phyloP scores from a whole-genome alignment of 192 early-diverging fungal genomes.

The Coemansia sp. region DNA sequence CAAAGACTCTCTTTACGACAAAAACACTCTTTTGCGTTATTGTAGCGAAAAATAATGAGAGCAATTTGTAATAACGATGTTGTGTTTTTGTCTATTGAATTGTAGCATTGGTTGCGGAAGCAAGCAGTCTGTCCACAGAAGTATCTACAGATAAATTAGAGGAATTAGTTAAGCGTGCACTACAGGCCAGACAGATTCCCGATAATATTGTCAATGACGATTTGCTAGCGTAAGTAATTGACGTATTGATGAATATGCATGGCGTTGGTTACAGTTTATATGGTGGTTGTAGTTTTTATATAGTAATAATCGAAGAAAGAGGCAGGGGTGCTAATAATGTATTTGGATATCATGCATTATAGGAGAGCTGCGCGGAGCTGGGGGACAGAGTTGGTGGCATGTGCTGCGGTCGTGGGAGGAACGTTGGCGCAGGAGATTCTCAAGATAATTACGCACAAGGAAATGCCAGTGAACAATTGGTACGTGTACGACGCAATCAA shows the following conservation, averaged over 20 bases:
- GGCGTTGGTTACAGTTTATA: too few relatives aligned
- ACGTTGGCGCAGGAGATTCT: slow-evolving; percentile 87
- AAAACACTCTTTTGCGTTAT: neutral
- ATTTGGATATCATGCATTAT: neutral
- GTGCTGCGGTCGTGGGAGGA: slow-evolving; percentile 86
- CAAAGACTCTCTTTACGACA: neutral
- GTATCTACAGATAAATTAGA: slow-evolving; percentile 1
- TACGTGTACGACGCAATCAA: slow-evolving; percentile 68
- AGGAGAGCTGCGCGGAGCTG: slow-evolving; percentile 56
- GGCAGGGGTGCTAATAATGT: neutral
- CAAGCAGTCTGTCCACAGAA: neutral
- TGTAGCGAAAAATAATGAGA: neutral
- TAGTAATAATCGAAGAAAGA: too few relatives aligned
- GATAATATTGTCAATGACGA: slow-evolving; percentile 18
- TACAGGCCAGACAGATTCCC: slow-evolving; percentile 24
- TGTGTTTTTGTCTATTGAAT: neutral
- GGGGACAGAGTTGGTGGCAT: slow-evolving; percentile 69
- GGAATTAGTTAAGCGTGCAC: slow-evolving; percentile 1
- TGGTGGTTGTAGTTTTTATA: too few relatives aligned
- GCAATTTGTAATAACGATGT: too few relatives aligned
- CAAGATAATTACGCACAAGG: slow-evolving; percentile 80
- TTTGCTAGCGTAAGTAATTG: slow-evolving; percentile 14
- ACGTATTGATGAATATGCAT: too few relatives aligned
- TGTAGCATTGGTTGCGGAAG: slow-evolving; percentile 15
- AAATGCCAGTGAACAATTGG: slow-evolving; percentile 81